Evolutionary conservation across 306 rosid species (phyloP), one percentile per base, ranked within the genome.

Genomic region (Herpetospermum pedunculosum): DNA sequence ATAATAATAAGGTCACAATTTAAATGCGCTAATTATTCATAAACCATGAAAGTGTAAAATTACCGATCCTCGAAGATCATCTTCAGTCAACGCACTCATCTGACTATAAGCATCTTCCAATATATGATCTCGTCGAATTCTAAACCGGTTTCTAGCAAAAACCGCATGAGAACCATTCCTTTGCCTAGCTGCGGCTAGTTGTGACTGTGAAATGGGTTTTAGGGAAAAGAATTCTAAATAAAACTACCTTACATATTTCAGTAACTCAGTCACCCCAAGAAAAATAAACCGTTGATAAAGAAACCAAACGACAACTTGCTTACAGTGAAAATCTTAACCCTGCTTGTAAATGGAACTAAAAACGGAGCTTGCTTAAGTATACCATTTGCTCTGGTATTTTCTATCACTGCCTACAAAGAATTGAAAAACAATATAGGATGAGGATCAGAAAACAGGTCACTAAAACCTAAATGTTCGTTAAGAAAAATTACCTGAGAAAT

Each of bases 331-430:
- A 94, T 94, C 83, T 94, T 94, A 77, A 89, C 99, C 87, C 99
- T 89, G 92, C 99, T 91, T 9, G 99, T 94, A 83, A 94, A 94
- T 70, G 99, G 97, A 74, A 94, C 88, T 81, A 94, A 86, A 79
- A 94, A 94, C 28, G 99, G 91, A 41, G 96, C 97, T 86, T 81
- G 92, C 89, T 91, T 94, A 81, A 94, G 73, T 77, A 94, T 91
- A 68, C 91, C 99, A 87, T 89, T 88, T 70, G 99, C 97, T 70
- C 92, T 85, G 34, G 96, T 86, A 79, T 87, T 94, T 82, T 91
- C 96, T 54, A 77, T 77, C 21, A 59, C 85, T 12, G 99, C 99
- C 99, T 94, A 83, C 44, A 34, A 72, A 28, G 32, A 77, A 79
- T 74, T 10, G 48, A 32, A 43, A 35, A 48, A 67, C 15, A 65